A percentile compares a stretch with the other conserved stretches of the same genome.
These are phyloP conservation scores for Hydnomerulius pinastri DNA, from an alignment of 768 basidiomycete genomes.

Conservation along the genomic window DNA sequence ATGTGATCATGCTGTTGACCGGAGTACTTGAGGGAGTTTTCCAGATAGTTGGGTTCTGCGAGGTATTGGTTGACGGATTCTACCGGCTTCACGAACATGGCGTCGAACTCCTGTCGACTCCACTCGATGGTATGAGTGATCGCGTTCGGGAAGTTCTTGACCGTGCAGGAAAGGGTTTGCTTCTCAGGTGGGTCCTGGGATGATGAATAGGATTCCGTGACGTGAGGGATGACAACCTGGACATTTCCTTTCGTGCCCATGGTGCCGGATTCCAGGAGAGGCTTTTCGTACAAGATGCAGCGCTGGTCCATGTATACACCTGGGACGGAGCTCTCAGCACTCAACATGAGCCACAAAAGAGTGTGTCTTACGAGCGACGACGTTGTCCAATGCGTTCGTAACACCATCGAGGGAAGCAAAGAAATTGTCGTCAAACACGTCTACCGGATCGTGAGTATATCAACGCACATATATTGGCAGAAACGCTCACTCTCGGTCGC, in stretches of 20 bases:
- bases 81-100: conserved; percentile 89
- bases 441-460: conserved; percentile 42
- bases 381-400: conserved; percentile 97
- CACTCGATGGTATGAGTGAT: conserved; percentile 99
- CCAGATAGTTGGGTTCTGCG: conserved; percentile 93
- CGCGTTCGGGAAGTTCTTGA: conserved; percentile 98
- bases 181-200: conserved; percentile 99
- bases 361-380: conserved; percentile 78
- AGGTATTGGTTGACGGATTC: conserved; percentile 96
- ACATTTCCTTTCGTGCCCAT: conserved; percentile 98
- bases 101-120: conserved; percentile 92
- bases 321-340: conserved; percentile 31
- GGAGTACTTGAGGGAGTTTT: conserved; percentile 86
- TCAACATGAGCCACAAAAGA: not conserved
- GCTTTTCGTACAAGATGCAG: conserved; percentile 95
- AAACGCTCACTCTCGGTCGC: conserved; percentile 82
- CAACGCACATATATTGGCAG: not conserved
- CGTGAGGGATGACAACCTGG: conserved; percentile 90
- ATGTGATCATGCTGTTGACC: conserved; percentile 91
- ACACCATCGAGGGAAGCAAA: conserved; percentile 89
- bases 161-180: conserved; percentile 93
- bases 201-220: conserved; percentile 96
- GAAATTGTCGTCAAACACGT: conserved; percentile 85
- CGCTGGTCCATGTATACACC: conserved; percentile 98
- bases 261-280: conserved; percentile 95